Conservation (phyloP, 2,329 filamentous ascomycete genomes). For the Arthrocladium fulminans region DNA sequence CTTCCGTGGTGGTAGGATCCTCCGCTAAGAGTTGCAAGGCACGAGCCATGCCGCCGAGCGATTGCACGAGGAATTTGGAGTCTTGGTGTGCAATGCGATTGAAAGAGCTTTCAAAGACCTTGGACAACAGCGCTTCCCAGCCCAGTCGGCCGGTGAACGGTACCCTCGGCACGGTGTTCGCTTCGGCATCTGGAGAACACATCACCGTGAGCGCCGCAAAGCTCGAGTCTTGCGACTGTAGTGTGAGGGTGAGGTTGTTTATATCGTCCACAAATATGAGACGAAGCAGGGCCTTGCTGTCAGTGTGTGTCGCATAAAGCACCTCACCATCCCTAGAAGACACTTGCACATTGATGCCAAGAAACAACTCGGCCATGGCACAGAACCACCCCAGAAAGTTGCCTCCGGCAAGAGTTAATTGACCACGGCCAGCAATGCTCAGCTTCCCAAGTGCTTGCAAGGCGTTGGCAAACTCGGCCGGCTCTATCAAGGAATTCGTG, state of each 20-base stretch:
- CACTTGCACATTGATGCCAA: conserved; percentile 13
- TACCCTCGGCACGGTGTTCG: conserved; percentile 12
- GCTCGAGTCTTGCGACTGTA: background rate
- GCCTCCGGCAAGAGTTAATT: conserved; percentile 19
- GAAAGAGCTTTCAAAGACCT: conserved; percentile 20
- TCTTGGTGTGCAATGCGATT: conserved; percentile 19
- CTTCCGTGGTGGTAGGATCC: conserved; percentile 14
- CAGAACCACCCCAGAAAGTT: conserved; percentile 16
- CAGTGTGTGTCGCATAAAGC: background rate
- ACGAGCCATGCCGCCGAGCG: conserved; percentile 18
- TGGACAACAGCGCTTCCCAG: conserved; percentile 21
- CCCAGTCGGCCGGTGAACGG: conserved; percentile 18
- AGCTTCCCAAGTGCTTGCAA: conserved; percentile 15
- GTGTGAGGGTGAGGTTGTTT: conserved; percentile 10
- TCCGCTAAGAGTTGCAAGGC: conserved; percentile 6
- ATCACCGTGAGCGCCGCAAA: background rate
- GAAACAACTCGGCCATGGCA: conserved; percentile 10
- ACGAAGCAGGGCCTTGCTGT: background rate
- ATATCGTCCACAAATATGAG: conserved; percentile 8
- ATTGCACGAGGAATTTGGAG: conserved; percentile 17
- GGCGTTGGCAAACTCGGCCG: conserved; percentile 13
- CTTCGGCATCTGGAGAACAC: conserved; percentile 8
- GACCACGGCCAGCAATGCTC: conserved; percentile 11
- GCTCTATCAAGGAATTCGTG: conserved; percentile 8
- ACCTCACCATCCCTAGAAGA: conserved; percentile 7